Evolutionary conservation across 2,329 filamentous ascomycete species (phyloP), one percentile per base, ranked within the genome.

Genomic region (Setomelanomma holmii): DNA sequence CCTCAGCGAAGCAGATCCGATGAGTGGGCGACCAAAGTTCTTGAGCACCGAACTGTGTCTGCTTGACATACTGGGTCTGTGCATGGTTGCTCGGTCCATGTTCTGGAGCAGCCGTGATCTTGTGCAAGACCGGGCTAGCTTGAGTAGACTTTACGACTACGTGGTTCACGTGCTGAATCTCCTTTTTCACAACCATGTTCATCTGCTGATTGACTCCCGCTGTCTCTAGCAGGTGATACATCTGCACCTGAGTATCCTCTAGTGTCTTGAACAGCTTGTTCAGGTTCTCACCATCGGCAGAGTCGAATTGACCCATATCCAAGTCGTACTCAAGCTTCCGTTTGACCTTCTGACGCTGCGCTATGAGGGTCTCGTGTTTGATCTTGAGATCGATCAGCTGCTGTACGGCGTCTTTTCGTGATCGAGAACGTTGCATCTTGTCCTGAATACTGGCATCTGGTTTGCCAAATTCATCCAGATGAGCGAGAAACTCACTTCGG

Each of bases 11-110:
- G 16, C 60, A 59, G 39, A 72, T 69, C n/a, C 48, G 52, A 20
- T 55, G 63, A 21, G 53, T 55, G 10, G 70, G 69, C 8, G 66
- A 68, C 66, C 64, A 68, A 2, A 64, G 43, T 27, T 69, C 61
- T 30, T 54, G 62, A n/a, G 53, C 49, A n/a, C 62, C 51, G 27
- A 64, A 45, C 24, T 75, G 72, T 6, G 66, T 73, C 36, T 68
- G 66, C 45, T 66, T 73, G 7, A 67, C 55, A 35, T 65, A 72
- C 51, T 75, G 71, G 14, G 72, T 75, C 46, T 72, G 71, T 5
- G 66, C 64, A 16, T 70, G 56, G 45, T 61, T 56, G 38, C 55
- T 55, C 4, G 55, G 56, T 1, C 50, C 61, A 39, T 45, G 39
- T 5, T 58, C 53, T 6, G 45, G 20, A 2, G 17, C 23, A n/a